Conservation (phyloP, 2,329 filamentous ascomycete genomes). For the Cyphellophora europaea region DNA sequence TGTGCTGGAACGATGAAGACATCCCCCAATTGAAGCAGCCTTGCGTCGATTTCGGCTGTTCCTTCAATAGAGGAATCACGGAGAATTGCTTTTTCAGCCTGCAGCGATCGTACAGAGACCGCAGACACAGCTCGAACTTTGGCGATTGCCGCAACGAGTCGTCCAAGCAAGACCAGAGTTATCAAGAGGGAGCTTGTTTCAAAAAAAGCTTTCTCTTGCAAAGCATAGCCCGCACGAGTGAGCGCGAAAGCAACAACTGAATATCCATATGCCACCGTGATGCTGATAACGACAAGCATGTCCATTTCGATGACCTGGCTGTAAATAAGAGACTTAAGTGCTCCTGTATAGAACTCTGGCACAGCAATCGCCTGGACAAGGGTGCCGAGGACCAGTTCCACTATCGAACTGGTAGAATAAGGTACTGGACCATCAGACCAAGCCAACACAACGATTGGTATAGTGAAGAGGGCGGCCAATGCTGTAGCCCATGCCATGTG, state of each 20-base stretch:
- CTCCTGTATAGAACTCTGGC: constrained; percentile 55
- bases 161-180: constrained; percentile 46
- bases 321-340: constrained; percentile 37
- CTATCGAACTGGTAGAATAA: constrained; percentile 36
- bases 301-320: constrained; percentile 45
- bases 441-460: constrained; percentile 57
- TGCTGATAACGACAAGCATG: constrained; percentile 44
- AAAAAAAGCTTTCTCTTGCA: constrained; percentile 40
- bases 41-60: constrained; percentile 50
- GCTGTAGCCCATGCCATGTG: constrained; percentile 35
- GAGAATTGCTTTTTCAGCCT: constrained; percentile 47
- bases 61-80: constrained; percentile 31
- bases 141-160: constrained; percentile 39
- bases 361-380: constrained; percentile 56
- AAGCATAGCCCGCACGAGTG: constrained; percentile 22
- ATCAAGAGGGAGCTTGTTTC: constrained; percentile 47
- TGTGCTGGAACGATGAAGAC: constrained; percentile 55
- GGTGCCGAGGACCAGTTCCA: constrained; percentile 55
- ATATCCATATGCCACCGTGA: constrained; percentile 41
- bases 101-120: constrained; percentile 46
- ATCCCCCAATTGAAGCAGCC: constrained; percentile 64
- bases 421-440: constrained; percentile 42
- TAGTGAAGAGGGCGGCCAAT: constrained; percentile 44
- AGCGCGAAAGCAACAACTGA: constrained; percentile 41
- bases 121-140: constrained; percentile 40